These are phyloP conservation scores for Ogataea thermomethanolica DNA, from an alignment of 805 yeast genomes.

Conservation along the genomic window DNA sequence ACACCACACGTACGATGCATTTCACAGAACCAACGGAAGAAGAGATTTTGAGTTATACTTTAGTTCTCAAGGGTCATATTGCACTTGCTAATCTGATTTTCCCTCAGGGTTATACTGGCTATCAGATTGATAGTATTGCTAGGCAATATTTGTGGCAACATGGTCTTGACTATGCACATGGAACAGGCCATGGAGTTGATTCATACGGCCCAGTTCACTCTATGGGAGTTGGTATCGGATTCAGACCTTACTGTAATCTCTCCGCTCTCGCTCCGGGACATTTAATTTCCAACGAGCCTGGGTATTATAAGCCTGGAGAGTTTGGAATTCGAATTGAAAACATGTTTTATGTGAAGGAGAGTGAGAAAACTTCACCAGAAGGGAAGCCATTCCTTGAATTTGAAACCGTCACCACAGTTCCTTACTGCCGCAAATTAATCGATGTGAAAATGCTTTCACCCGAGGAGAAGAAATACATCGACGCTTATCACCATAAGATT, in stretches of 20 bases:
- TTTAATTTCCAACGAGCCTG: slow-evolving; percentile 59
- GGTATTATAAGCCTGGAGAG: slow-evolving; percentile 55
- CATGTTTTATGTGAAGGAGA: slow-evolving; percentile 45
- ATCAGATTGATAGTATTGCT: slow-evolving; percentile 52
- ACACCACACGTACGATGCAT: slow-evolving; percentile 59
- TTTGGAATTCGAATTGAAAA: slow-evolving; percentile 57
- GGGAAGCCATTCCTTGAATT: slow-evolving; percentile 47
- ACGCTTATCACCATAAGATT: slow-evolving; percentile 44
- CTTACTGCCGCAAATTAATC: slow-evolving; percentile 52
- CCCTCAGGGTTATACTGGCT: slow-evolving; percentile 55
- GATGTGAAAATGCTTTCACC: slow-evolving; percentile 39
- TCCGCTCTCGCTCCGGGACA: slow-evolving; percentile 49
- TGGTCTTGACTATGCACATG: slow-evolving; percentile 59
- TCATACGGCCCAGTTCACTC: slow-evolving; percentile 59
- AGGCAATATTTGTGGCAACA: slow-evolving; percentile 55
- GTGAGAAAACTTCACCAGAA: slow-evolving; percentile 33
- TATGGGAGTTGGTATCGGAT: slow-evolving; percentile 61
- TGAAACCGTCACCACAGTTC: slow-evolving; percentile 56
- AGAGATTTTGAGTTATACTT: slow-evolving; percentile 48
- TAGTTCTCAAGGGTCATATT: slow-evolving; percentile 56
- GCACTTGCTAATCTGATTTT: slow-evolving; percentile 47
- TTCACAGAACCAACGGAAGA: slow-evolving; percentile 45
- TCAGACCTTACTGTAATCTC: slow-evolving; percentile 46
- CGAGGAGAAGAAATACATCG: slow-evolving; percentile 49
- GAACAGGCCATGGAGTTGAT: slow-evolving; percentile 67